phyloP scores from a whole-genome alignment of 2,329 filamentous ascomycete species.

The Colletotrichum neosansevieriae region DNA sequence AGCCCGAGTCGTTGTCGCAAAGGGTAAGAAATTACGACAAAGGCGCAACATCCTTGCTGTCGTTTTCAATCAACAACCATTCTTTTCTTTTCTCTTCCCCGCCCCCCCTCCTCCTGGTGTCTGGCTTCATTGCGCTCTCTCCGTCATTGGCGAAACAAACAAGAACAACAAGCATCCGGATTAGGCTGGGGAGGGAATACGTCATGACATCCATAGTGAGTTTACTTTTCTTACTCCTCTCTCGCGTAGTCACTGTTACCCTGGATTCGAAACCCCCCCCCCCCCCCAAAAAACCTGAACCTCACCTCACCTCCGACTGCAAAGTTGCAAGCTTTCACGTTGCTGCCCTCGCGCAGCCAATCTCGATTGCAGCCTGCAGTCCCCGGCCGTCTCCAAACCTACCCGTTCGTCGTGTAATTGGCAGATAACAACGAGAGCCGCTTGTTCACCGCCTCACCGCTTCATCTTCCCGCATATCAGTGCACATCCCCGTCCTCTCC shows the following conservation, averaged over 20 bases:
- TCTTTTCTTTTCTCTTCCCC: conserved; percentile 32
- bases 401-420: conserved; percentile 33
- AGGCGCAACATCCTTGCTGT: conserved; percentile 11
- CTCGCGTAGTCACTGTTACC: conserved; percentile 8
- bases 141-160: conserved; percentile 38
- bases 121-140: conserved; percentile 28
- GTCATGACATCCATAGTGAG: conserved; percentile 52
- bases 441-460: conserved; percentile 41
- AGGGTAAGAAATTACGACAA: background rate
- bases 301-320: conserved; percentile 5
- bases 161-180: conserved; percentile 25
- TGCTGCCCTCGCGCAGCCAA: conserved; percentile 26
- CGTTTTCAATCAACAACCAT: background rate
- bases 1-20: conserved; percentile 7
- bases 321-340: conserved; percentile 27
- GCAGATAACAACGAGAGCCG: conserved; percentile 30
- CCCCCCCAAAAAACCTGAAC: too few relatives aligned
- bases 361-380: conserved; percentile 38
- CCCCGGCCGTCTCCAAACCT: conserved; percentile 20
- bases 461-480: conserved; percentile 37
- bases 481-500: conserved; percentile 35
- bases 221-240: conserved; percentile 28
- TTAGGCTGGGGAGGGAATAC: conserved; percentile 38
- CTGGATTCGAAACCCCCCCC: too few relatives aligned
- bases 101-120: conserved; percentile 11